These are phyloP conservation scores for Bipolaris cookei DNA, from an alignment of 2,329 filamentous ascomycete genomes.

Conservation along the genomic window DNA sequence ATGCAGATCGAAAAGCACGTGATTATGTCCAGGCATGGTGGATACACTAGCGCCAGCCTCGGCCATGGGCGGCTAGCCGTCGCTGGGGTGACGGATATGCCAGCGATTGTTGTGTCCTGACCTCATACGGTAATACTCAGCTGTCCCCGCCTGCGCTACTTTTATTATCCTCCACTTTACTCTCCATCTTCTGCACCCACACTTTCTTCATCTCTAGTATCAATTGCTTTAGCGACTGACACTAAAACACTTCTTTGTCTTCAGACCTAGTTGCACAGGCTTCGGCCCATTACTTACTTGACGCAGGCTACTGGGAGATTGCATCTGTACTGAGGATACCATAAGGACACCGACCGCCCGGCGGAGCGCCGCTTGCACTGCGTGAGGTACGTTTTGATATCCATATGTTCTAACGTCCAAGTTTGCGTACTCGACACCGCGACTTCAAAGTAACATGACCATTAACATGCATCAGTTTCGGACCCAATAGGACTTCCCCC, in stretches of 20 bases:
- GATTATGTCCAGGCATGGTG: not conserved
- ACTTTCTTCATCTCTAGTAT: slow-evolving; percentile 30
- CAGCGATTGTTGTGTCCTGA: slow-evolving; percentile 35
- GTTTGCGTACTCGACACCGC: not conserved
- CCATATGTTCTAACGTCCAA: not conserved
- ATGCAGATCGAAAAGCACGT: not conserved
- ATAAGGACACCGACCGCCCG: slow-evolving; percentile 65
- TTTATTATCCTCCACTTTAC: slow-evolving; percentile 30
- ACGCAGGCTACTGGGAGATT: slow-evolving; percentile 49
- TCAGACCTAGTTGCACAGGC: slow-evolving; percentile 30
- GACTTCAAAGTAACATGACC: slow-evolving; percentile 1
- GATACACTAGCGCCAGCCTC: slow-evolving; percentile 2
- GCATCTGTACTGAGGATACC: slow-evolving; percentile 52
- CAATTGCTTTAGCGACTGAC: slow-evolving; percentile 15
- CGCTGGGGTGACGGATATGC: slow-evolving; percentile 35
- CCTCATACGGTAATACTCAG: slow-evolving; percentile 32
- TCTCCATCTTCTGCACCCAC: slow-evolving; percentile 31
- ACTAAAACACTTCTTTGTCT: slow-evolving; percentile 14
- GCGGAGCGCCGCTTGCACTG: slow-evolving; percentile 80
- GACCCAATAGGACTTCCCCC: slow-evolving; percentile 46
- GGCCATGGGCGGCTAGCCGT: slow-evolving; percentile 21
- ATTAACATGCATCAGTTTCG: slow-evolving; percentile 47
- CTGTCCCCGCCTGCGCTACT: slow-evolving; percentile 36
- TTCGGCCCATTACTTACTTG: slow-evolving; percentile 47
- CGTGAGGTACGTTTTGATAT: slow-evolving; percentile 68